A percentile compares a stretch with the other conserved stretches of the same genome.
Conservation (phyloP, 2,329 filamentous ascomycete genomes). For the Aspergillus viridinutans region DNA sequence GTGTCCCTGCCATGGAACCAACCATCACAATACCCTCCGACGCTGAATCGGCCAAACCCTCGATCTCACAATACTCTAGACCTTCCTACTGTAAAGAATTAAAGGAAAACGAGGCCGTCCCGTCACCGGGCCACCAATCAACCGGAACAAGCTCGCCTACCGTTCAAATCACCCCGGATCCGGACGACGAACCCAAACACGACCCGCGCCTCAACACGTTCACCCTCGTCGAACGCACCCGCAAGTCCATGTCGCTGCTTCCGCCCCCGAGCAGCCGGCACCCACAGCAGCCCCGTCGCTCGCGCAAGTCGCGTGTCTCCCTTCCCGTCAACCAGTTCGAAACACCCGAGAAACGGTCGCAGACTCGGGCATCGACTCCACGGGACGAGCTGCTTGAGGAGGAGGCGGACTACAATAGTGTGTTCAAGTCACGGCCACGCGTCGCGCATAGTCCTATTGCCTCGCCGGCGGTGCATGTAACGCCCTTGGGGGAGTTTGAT, state of each 20-base stretch:
- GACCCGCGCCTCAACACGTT: slow-evolving; percentile 16
- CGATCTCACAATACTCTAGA: background rate
- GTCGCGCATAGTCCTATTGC: slow-evolving; percentile 68
- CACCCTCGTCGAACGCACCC: slow-evolving; percentile 71
- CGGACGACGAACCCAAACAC: slow-evolving; percentile 1
- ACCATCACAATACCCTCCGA: background rate
- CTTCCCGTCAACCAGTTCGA: slow-evolving; percentile 57
- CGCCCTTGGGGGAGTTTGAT: slow-evolving; percentile 21
- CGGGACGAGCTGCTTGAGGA: slow-evolving; percentile 67
- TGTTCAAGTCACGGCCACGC: slow-evolving; percentile 80
- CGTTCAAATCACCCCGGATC: slow-evolving; percentile 3
- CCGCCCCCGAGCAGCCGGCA: slow-evolving; percentile 33
- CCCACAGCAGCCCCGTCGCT: slow-evolving; percentile 13
- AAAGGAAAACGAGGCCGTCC: background rate
- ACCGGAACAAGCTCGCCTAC: background rate
- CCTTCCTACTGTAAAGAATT: background rate
- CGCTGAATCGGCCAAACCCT: background rate
- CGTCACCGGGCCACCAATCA: background rate
- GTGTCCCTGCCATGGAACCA: background rate
- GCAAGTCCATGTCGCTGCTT: slow-evolving; percentile 70
- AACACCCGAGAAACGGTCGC: slow-evolving; percentile 41
- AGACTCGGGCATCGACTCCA: slow-evolving; percentile 46
- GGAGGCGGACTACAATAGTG: slow-evolving; percentile 70
- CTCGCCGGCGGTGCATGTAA: slow-evolving; percentile 37
- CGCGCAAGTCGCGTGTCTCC: slow-evolving; percentile 30